These are phyloP conservation scores for Torulaspora quercuum DNA, from an alignment of 805 yeast species.

Conservation along the genomic window DNA sequence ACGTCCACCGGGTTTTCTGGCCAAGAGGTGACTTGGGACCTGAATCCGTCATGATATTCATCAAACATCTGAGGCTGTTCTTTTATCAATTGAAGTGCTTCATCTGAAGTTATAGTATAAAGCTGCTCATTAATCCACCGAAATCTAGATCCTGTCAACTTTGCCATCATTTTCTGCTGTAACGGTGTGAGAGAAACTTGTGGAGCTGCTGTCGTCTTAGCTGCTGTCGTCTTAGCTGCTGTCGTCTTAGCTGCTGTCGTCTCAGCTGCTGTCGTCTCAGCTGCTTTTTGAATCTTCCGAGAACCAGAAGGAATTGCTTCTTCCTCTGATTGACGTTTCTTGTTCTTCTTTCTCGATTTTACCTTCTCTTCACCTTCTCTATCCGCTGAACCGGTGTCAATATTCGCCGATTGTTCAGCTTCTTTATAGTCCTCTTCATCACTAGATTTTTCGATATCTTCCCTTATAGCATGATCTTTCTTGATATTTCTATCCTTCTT, in stretches of 20 bases:
- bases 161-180: slow-evolving; percentile 94
- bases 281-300: slow-evolving; percentile 14
- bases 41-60: slow-evolving; percentile 93
- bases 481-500: slow-evolving; percentile 13
- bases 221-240: slow-evolving; percentile 9
- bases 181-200: slow-evolving; percentile 65
- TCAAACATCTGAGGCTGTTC: slow-evolving; percentile 86
- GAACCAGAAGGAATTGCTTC: slow-evolving; percentile 3
- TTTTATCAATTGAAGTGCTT: slow-evolving; percentile 67
- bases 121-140: slow-evolving; percentile 97
- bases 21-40: slow-evolving; percentile 94
- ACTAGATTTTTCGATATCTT: slow-evolving; percentile 2
- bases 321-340: slow-evolving; percentile 22
- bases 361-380: background rate
- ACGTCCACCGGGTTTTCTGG: slow-evolving; percentile 98
- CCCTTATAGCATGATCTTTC: slow-evolving; percentile 12
- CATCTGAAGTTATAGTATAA: slow-evolving; percentile 79
- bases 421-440: slow-evolving; percentile 6
- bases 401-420: slow-evolving; percentile 2
- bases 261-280: slow-evolving; percentile 17
- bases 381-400: slow-evolving; percentile 5
- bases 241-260: slow-evolving; percentile 2
- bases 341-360: slow-evolving; percentile 24
- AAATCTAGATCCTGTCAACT: slow-evolving; percentile 90
- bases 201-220: slow-evolving; percentile 16